These are phyloP conservation scores for Hondaea fermentalgiana DNA, from an alignment of 108 stramenopile genomes.

Conservation along the genomic window DNA sequence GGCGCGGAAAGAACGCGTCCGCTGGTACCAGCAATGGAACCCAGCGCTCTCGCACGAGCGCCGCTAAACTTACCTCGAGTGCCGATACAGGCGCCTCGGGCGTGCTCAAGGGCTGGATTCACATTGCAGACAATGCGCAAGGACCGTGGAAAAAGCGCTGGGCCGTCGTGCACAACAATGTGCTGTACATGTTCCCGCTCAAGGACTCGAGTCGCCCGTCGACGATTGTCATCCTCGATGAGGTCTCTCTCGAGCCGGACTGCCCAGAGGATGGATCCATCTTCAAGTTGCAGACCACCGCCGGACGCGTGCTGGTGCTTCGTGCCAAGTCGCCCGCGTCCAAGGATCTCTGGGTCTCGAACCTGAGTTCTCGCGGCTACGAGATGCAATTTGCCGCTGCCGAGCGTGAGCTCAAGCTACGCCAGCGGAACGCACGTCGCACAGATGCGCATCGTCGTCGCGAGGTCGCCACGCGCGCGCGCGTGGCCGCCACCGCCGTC, in stretches of 20 bases:
- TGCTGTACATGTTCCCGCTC: neutral
- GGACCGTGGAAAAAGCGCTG: neutral
- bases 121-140: neutral
- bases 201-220: neutral
- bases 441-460: neutral
- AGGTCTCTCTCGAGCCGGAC: neutral
- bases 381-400: neutral
- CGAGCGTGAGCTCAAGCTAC: neutral
- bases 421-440: neutral
- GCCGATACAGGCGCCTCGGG: neutral
- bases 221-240: neutral
- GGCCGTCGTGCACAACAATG: slow-evolving; percentile 2
- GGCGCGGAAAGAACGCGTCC: too few relatives aligned
- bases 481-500: neutral
- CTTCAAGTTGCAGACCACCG: neutral
- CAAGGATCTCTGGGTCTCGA: neutral
- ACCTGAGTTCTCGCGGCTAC: neutral
- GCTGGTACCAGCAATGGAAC: too few relatives aligned
- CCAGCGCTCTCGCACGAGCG: neutral
- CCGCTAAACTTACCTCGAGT: neutral
- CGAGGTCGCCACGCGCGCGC: neutral
- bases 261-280: neutral
- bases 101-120: neutral
- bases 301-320: neutral
- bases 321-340: neutral